Conservation (phyloP, 1,284 basidiomycete genomes). For the Heterobasidion irregulare region DNA sequence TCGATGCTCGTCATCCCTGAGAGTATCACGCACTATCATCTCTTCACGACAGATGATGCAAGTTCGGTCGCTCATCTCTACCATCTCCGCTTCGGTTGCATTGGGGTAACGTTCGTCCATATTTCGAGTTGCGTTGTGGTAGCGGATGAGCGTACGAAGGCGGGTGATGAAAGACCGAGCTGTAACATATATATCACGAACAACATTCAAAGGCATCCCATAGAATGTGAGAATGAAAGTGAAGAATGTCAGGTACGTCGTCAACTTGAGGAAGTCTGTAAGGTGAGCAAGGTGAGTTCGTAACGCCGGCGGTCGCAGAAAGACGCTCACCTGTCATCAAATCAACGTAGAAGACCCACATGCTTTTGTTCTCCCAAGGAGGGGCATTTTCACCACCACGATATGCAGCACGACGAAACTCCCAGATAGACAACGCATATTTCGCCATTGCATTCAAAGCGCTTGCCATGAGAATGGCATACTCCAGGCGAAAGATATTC, state of each 20-base stretch:
- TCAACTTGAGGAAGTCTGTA: slow-evolving; percentile 86
- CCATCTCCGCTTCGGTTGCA: slow-evolving; percentile 83
- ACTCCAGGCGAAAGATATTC: slow-evolving; percentile 37
- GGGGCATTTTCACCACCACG: slow-evolving; percentile 83
- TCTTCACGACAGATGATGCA: slow-evolving; percentile 99
- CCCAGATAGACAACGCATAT: slow-evolving; percentile 81
- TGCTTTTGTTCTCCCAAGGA: slow-evolving; percentile 96
- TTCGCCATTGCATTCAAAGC: slow-evolving; percentile 75
- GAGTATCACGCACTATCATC: slow-evolving; percentile 48
- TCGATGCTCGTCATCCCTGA: slow-evolving; percentile 19
- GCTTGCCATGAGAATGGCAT: slow-evolving; percentile 84
- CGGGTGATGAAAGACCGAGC: slow-evolving; percentile 86
- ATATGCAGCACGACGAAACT: slow-evolving; percentile 67
- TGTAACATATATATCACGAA: slow-evolving; percentile 95
- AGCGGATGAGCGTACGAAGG: slow-evolving; percentile 82
- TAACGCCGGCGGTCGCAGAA: slow-evolving; percentile 1
- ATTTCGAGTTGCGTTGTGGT: slow-evolving; percentile 89
- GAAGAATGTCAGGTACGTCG: slow-evolving; percentile 92
- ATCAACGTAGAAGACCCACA: slow-evolving; percentile 95
- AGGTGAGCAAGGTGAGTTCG: background rate
- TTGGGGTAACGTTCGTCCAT: slow-evolving; percentile 97
- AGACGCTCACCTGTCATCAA: slow-evolving; percentile 65
- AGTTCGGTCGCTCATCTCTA: slow-evolving; percentile 76
- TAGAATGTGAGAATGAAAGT: slow-evolving; percentile 88
- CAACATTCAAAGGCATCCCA: slow-evolving; percentile 93